These are phyloP conservation scores for Keqinozyma sinolaborantium DNA, from an alignment of 1,139 yeast genomes.

Conservation along the genomic window DNA sequence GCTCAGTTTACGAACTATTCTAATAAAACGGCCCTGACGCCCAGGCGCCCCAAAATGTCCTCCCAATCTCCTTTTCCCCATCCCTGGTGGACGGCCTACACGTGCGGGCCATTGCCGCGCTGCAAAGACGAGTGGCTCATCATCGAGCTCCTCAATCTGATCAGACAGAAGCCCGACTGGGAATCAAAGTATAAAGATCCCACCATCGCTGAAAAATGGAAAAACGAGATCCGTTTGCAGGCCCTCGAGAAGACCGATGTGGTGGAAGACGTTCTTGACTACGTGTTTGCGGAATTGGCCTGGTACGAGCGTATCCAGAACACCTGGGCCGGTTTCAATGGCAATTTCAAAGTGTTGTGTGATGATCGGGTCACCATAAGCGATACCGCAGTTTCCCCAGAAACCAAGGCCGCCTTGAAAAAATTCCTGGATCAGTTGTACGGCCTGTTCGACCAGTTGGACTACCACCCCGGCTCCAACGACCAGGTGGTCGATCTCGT, in stretches of 20 bases:
- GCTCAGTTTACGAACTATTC: no score
- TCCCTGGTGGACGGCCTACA: not conserved
- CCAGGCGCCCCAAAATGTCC: not conserved
- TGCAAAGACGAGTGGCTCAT: conserved; percentile 24
- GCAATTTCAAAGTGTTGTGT: conserved; percentile 10
- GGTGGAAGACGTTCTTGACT: conserved; percentile 18
- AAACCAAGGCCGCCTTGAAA: conserved; percentile 8
- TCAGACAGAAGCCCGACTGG: conserved; percentile 32
- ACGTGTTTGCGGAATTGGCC: conserved; percentile 21
- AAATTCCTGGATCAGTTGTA: conserved; percentile 11
- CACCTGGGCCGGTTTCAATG: conserved; percentile 3
- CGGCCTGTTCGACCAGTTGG: conserved; percentile 15
- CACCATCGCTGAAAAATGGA: conserved; percentile 28
- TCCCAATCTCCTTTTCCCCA: not conserved
- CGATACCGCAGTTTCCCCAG: conserved; percentile 10
- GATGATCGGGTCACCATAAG: conserved; percentile 18
- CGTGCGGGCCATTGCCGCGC: conserved; percentile 13
- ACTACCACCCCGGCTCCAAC: conserved; percentile 36
- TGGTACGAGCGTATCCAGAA: conserved; percentile 22
- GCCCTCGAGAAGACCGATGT: conserved; percentile 10
- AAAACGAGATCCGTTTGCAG: conserved; percentile 19
- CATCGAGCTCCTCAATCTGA: conserved; percentile 17
- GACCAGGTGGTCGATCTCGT: conserved; percentile 37
- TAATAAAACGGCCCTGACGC: not conserved
- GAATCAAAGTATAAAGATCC: conserved; percentile 22